These are phyloP conservation scores for Amesomyces nigricolor DNA, from an alignment of 2,329 filamentous ascomycete species.

Conservation along the genomic window DNA sequence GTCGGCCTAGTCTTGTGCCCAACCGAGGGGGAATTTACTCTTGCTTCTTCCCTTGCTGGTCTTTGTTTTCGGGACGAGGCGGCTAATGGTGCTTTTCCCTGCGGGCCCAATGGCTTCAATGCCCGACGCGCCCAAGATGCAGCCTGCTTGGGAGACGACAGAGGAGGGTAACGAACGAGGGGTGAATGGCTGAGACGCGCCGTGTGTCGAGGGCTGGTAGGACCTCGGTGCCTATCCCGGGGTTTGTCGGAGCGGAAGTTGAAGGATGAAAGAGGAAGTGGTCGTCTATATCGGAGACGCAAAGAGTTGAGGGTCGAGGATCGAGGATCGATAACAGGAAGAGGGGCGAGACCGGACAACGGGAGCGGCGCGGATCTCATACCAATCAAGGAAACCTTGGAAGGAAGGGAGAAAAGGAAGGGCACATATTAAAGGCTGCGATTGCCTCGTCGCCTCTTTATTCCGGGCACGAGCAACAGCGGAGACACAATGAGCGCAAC, in stretches of 20 bases:
- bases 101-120: conserved; percentile 5
- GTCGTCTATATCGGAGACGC: conserved; percentile 19
- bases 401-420: conserved; percentile 11
- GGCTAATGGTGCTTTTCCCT: background rate
- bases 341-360: conserved; percentile 22
- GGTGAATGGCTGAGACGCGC: conserved; percentile 11
- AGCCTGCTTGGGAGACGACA: conserved; percentile 17
- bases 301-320: background rate
- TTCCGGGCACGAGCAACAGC: conserved; percentile 22
- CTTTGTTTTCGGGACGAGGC: conserved; percentile 6
- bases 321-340: conserved; percentile 4
- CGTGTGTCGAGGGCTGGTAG: conserved; percentile 5
- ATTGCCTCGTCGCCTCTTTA: conserved; percentile 24
- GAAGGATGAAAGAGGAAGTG: conserved; percentile 19
- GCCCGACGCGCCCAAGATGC: conserved; percentile 3
- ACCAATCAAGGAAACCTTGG: conserved; percentile 18
- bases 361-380: conserved; percentile 18
- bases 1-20: background rate
- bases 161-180: conserved; percentile 1
- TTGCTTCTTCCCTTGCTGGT: conserved; percentile 11
- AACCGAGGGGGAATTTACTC: background rate
- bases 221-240: conserved; percentile 4
- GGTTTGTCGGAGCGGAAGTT: conserved; percentile 2
- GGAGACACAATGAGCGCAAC: conserved; percentile 26
- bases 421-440: conserved; percentile 20